Conservation (phyloP, 2,329 filamentous ascomycete genomes). For the Scorias spongiosa region DNA sequence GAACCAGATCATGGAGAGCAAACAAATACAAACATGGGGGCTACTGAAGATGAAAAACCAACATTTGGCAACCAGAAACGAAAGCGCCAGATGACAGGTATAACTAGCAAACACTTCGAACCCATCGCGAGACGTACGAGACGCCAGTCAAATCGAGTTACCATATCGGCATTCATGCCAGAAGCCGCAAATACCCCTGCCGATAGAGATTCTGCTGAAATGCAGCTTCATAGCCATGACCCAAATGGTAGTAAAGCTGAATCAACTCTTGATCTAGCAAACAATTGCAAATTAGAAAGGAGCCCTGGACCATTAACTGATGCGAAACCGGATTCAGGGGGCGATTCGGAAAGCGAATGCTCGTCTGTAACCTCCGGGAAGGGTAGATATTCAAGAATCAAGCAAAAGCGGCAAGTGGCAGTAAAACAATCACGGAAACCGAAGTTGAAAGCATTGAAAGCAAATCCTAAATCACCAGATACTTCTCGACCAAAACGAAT, state of each 20-base stretch:
- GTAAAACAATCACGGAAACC: not conserved
- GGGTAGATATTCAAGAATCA: not conserved
- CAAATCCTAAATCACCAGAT: too few relatives aligned
- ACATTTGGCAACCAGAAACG: too few relatives aligned
- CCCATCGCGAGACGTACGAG: conserved; percentile 6
- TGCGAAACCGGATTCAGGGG: not conserved
- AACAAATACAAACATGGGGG: too few relatives aligned
- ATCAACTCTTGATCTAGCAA: too few relatives aligned
- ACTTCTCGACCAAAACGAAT: conserved; percentile 5
- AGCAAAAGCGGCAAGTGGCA: not conserved
- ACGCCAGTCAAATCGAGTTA: not conserved
- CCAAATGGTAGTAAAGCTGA: too few relatives aligned
- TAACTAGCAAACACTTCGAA: conserved; percentile 19
- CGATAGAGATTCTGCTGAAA: not conserved
- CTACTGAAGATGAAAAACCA: too few relatives aligned
- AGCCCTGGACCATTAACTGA: too few relatives aligned
- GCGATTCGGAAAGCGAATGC: not conserved
- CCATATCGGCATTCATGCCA: not conserved
- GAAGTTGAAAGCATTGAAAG: not conserved
- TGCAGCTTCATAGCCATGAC: too few relatives aligned
- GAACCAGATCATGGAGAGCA: too few relatives aligned
- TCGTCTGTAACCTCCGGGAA: not conserved
- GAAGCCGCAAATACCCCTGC: not conserved
- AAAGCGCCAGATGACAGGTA: conserved; percentile 19
- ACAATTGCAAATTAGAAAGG: too few relatives aligned